Evolutionary conservation across 805 yeast species (phyloP).

Genomic region (Zygoascus bituminiphila): DNA sequence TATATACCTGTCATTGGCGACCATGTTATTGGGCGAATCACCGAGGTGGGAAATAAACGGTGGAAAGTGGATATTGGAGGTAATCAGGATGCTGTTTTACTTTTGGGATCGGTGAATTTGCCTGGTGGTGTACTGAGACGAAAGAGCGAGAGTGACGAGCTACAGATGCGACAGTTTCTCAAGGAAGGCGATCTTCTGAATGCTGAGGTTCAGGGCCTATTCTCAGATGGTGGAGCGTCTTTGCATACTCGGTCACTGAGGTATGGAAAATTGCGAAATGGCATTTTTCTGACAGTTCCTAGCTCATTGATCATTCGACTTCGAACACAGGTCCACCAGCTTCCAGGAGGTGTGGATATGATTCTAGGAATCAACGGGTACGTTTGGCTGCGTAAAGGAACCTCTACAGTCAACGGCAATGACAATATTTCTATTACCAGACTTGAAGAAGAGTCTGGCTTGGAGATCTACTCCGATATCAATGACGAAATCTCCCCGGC

Average conservation of each 20-base stretch:
- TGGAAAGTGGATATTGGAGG: conserved; percentile 98
- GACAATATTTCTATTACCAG: conserved; percentile 58
- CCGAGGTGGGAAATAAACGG: conserved; percentile 86
- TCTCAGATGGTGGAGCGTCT: conserved; percentile 85
- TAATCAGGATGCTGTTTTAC: conserved; percentile 83
- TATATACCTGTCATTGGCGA: conserved; percentile 95
- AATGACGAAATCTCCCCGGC: conserved; percentile 63
- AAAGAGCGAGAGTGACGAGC: conserved; percentile 89
- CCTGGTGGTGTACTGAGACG: conserved; percentile 97
- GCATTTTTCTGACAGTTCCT: conserved; percentile 74
- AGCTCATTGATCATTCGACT: conserved; percentile 75
- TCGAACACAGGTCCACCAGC: conserved; percentile 74
- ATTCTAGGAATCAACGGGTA: conserved; percentile 93
- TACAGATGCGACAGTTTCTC: conserved; percentile 87
- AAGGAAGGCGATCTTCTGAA: conserved; percentile 94
- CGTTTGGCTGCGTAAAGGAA: conserved; percentile 79
- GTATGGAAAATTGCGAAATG: conserved; percentile 92
- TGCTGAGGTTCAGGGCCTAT: conserved; percentile 90
- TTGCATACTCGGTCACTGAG: conserved; percentile 91
- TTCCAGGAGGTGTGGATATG: conserved; percentile 91
- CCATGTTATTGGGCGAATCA: conserved; percentile 86
- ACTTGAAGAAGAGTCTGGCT: conserved; percentile 74
- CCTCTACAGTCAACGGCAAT: conserved; percentile 20
- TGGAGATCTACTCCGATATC: conserved; percentile 89
- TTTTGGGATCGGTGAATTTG: conserved; percentile 90